These are phyloP conservation scores for Cystobasidium ongulense DNA, from an alignment of 768 basidiomycete species.

Conservation along the genomic window DNA sequence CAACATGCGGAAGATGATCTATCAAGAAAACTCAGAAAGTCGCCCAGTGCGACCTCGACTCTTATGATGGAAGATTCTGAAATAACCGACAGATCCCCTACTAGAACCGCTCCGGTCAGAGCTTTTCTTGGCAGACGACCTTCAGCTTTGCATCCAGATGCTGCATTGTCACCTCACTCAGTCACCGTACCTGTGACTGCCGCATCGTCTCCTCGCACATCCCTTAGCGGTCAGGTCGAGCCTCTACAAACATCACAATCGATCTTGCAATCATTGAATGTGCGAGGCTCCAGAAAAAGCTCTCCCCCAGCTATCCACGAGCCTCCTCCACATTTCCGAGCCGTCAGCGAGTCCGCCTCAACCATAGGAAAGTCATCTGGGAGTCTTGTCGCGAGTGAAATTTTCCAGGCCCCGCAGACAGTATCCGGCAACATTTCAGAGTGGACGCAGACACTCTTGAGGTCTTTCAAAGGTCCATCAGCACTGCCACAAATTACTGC, in stretches of 20 bases:
- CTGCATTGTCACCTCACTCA: background rate
- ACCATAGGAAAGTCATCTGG: slow-evolving; percentile 1
- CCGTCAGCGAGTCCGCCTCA: slow-evolving; percentile 28
- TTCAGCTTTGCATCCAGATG: slow-evolving; percentile 21
- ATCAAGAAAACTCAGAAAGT: background rate
- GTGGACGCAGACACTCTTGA: slow-evolving; percentile 7
- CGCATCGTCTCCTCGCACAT: background rate
- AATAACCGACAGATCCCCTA: background rate
- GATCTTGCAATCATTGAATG: background rate
- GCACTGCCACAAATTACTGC: background rate
- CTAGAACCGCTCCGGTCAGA: background rate
- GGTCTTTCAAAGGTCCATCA: background rate
- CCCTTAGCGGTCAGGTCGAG: background rate
- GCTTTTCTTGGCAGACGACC: background rate
- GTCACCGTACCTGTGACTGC: slow-evolving; percentile 4
- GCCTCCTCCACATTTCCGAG: background rate
- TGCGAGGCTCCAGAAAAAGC: background rate
- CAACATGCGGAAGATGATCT: background rate
- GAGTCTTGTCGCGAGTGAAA: background rate
- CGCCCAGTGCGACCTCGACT: background rate
- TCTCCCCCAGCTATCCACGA: background rate
- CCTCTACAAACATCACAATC: background rate
- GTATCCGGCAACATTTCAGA: slow-evolving; percentile 13
- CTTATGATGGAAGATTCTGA: background rate
- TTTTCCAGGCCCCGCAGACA: background rate